Percentiles rank a stretch among this genome's conserved stretches.
phyloP scores from a whole-genome alignment of 2,329 filamentous ascomycete genomes.

The Nigrospora oryzae region DNA sequence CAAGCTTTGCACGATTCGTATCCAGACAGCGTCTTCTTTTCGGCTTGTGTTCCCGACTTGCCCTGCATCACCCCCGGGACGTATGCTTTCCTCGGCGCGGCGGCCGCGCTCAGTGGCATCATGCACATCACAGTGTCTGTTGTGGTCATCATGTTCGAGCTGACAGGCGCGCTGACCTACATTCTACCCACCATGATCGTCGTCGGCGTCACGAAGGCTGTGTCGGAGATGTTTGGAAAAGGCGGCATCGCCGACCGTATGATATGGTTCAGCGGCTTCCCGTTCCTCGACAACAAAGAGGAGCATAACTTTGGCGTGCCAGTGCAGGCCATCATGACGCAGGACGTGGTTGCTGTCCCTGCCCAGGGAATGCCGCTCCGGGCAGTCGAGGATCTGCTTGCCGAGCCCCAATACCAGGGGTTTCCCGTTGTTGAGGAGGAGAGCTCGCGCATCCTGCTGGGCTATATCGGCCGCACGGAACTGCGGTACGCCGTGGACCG shows the following conservation, averaged over 20 bases:
- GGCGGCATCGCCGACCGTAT: constrained; percentile 95
- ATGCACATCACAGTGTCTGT: constrained; percentile 98
- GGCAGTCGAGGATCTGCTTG: constrained; percentile 69
- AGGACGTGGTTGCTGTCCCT: constrained; percentile 65
- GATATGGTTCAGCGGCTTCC: constrained; percentile 98
- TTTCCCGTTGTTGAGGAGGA: constrained; percentile 83
- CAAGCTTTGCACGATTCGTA: constrained; percentile 81
- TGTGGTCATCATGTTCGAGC: constrained; percentile 98
- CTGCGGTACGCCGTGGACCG: constrained; percentile 83
- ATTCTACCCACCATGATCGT: constrained; percentile 99
- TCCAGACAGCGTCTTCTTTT: constrained; percentile 76
- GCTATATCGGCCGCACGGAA: constrained; percentile 90
- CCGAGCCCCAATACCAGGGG: constrained; percentile 77
- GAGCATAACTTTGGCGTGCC: constrained; percentile 95
- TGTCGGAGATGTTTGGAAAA: constrained; percentile 85
- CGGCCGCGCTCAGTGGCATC: constrained; percentile 84
- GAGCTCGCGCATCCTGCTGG: constrained; percentile 63
- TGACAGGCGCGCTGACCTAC: constrained; percentile 94
- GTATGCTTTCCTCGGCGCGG: constrained; percentile 91
- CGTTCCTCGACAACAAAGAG: constrained; percentile 94
- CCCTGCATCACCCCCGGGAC: constrained; percentile 96
- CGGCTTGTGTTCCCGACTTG: constrained; percentile 80
- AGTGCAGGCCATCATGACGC: constrained; percentile 84
- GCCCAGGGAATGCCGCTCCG: constrained; percentile 65
- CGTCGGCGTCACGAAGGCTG: constrained; percentile 90